Base-by-base conservation (phyloP, 1,284 basidiomycete species). In the Austropuccinia psidii region DNA sequence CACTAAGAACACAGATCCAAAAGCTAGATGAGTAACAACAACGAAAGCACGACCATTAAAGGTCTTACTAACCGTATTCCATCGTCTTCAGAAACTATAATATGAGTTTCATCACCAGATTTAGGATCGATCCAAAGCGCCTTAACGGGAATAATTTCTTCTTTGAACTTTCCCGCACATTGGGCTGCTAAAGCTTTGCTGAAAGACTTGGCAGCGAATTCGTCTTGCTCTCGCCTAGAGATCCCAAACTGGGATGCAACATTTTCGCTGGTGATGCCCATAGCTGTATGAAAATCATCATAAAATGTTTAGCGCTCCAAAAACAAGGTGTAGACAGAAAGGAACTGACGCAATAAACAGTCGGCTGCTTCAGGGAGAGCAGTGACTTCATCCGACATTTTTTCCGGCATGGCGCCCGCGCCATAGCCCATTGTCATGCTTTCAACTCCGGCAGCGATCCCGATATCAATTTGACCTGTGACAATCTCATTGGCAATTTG, bases 231-330 rank as follows among this genome's bases (percentile, higher is more conserved):
- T 55, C 84, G 83, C 72, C 93, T 89, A 52, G 88, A 83, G 79
- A 97, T 86, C 76, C 84, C 83, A 82, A 85, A 93, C 76, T 91
- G 85, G 54, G 84, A 82, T 24, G 93, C 91, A 76, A 98, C 94
- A 74, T 98, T 98, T 84, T 98, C 95, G 29, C 92, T 96, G 62
- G 93, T 95, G 83, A 93, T 89, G 76, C 94, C 93, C 93, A 97
- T 97, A 70, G 78, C 61, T 52, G 35, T 19, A 60, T 47, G 9
- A 29, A 33, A 15, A 60, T 8, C 15, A 64, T 39, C 17, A 62
- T 9, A 43, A 24, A 19, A 76, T 29, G 21, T 45, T 13, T n/a
- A 45, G 13, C n/a, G 43, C 11, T 13, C n/a, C 43, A 45, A 45
- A 45, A 45, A 13, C 13, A 45, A n/a, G 13, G n/a, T 45, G 74